phyloP scores from a whole-genome alignment of 108 stramenopile species.

The Schizochytrium sp. region DNA sequence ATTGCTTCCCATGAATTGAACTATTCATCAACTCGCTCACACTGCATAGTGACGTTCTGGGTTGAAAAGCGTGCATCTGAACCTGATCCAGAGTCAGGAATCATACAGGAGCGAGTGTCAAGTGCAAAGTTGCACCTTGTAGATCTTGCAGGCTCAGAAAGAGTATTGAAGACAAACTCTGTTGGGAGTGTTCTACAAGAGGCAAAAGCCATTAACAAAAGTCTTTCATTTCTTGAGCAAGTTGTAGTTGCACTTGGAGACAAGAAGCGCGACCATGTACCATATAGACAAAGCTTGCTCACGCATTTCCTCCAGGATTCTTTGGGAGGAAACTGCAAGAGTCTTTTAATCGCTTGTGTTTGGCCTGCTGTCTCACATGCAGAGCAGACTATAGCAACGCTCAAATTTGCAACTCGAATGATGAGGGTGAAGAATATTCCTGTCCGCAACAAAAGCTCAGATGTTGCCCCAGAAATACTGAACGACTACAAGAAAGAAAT shows the following conservation, averaged over 20 bases:
- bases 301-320: conserved; percentile 69
- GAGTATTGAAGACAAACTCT: conserved; percentile 63
- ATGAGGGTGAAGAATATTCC: conserved; percentile 64
- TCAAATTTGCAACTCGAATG: conserved; percentile 70
- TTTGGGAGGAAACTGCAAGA: conserved; percentile 69
- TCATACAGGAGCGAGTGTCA: neutral
- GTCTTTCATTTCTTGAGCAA: conserved; percentile 71
- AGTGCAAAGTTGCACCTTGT: conserved; percentile 68
- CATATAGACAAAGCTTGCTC: conserved; percentile 69
- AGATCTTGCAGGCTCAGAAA: conserved; percentile 69
- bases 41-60: conserved; percentile 69
- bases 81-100: neutral
- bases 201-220: conserved; percentile 69
- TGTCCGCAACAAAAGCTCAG: conserved; percentile 37
- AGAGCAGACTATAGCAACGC: conserved; percentile 66
- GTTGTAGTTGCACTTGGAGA: conserved; percentile 68
- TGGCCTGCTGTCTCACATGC: conserved; percentile 67
- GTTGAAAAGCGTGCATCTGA: conserved; percentile 28
- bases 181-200: conserved; percentile 64
- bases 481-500: conserved; percentile 55
- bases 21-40: conserved; percentile 67
- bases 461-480: neutral
- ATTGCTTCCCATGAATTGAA: conserved; percentile 74
- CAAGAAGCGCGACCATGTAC: conserved; percentile 63
- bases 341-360: conserved; percentile 67